Evolutionary conservation across 805 yeast genomes (phyloP).

Genomic region (Kodamaea hsintzibuensis): DNA sequence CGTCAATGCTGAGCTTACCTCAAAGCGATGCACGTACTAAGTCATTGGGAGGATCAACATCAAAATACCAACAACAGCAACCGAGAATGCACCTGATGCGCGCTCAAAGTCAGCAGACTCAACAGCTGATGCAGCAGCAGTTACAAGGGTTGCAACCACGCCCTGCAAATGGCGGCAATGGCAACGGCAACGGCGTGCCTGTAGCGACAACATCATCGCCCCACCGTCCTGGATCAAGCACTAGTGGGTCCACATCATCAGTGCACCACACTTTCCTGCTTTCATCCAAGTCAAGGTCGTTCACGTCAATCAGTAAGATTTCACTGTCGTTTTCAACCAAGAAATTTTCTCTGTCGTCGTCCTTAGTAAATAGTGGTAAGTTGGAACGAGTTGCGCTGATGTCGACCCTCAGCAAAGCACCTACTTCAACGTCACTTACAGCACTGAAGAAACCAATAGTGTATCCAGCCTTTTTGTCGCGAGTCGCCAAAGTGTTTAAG

Average conservation of each 20-base stretch:
- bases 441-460: constrained; percentile 62
- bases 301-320: constrained; percentile 41
- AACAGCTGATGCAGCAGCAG: constrained; percentile 8
- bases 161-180: background rate
- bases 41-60: constrained; percentile 28
- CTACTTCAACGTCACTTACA: constrained; percentile 26
- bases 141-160: constrained; percentile 11
- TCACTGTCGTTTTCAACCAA: constrained; percentile 42
- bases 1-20: constrained; percentile 8
- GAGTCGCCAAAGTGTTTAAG: constrained; percentile 77
- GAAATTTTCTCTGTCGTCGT: constrained; percentile 35
- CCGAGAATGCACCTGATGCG: constrained; percentile 10
- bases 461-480: constrained; percentile 86
- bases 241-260: constrained; percentile 18
- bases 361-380: constrained; percentile 22
- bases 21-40: constrained; percentile 24
- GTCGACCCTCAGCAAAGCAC: constrained; percentile 2
- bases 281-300: constrained; percentile 42
- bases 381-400: constrained; percentile 28
- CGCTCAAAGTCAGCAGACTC: constrained; percentile 1
- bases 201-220: background rate
- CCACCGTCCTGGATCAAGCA: constrained; percentile 18
- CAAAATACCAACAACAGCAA: constrained; percentile 11
- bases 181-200: background rate
- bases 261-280: constrained; percentile 37